Base-by-base conservation (phyloP, 495 filamentous ascomycete genomes). In the Cercophora sp. region DNA sequence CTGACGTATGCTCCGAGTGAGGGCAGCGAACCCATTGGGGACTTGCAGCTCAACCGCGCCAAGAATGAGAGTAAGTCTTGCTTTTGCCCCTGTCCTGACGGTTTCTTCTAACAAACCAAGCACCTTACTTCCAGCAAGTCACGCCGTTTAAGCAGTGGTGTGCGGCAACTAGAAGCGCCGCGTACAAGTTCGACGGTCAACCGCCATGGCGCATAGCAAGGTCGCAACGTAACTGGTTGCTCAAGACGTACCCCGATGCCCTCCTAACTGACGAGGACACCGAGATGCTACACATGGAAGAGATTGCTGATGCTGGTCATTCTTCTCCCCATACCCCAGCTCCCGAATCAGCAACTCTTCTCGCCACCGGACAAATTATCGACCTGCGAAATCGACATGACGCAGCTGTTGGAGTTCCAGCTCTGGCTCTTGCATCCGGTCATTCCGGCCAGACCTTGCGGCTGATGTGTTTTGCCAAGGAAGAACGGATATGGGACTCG, bases 371-470 rank as follows among this genome's bases (percentile, higher is more conserved):
- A 9, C 68, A 77, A 29, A 56, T 74, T 16, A 55, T 60, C 24
- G 65, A 75, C 44, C 45, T 55, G 6, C 64, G 64, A 47, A 18
- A 61, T 8, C 35, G 42, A 3, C 34, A 32, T 18, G 55, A 22
- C 37, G 32, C 46, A 16, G 18, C 13, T 16, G 61, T 41, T 16
- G 62, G 61, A 5, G 59, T 58, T 15, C 55, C 57, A 1, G 66
- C 82, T 13, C 58, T 79, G 22, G 83, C 77, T 2, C 64, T 73
- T 40, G 67, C 76, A 1, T 61, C 66, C 19, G 83, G 83, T 5
- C 68, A 72, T 51, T 71, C 66, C 13, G 77, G 77, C 13, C 73
- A 82, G 35, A 61, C 79, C 3, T 69, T 86, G 13, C 72, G 71
- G 29, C 43, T 86, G 8, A 56, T 72, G 25, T 70, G 65, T 43